phyloP scores from a whole-genome alignment of 345 rosid species.

The Murraya paniculata region DNA sequence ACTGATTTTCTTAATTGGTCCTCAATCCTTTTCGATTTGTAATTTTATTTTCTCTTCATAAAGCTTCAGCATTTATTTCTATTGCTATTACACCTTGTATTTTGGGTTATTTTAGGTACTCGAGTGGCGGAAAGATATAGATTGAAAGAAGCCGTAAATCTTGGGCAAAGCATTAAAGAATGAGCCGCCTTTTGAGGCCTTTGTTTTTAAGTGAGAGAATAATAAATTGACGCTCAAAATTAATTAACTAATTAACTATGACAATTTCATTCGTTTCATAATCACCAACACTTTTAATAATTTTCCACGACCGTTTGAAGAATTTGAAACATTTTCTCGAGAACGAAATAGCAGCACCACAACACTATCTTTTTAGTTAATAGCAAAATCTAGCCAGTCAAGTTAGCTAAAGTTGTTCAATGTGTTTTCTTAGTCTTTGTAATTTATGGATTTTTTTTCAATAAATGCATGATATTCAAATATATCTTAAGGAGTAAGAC shows the following conservation, averaged over 20 bases:
- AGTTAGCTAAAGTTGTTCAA: background rate
- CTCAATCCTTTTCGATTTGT: no score
- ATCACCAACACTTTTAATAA: background rate
- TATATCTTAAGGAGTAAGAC: no score
- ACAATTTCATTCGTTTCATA: constrained; percentile 6
- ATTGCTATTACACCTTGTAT: background rate
- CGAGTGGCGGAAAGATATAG: background rate
- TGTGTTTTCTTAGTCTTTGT: no score
- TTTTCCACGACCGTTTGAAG: background rate
- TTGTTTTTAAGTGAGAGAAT: background rate
- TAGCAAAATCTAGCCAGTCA: background rate
- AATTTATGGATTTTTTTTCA: no score
- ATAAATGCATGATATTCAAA: background rate
- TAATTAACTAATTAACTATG: background rate
- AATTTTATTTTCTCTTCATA: no score
- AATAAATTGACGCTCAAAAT: constrained; percentile 8
- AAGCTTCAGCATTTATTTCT: background rate
- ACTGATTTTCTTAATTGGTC: no score
- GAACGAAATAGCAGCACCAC: background rate
- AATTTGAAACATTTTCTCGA: background rate
- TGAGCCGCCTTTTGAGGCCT: constrained; percentile 4
- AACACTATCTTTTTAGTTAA: no score
- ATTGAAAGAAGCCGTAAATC: constrained; percentile 9
- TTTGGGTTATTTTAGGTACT: background rate
- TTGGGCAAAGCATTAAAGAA: background rate